Conservation (phyloP, 495 filamentous ascomycete species). For the Copromyces sp. region DNA sequence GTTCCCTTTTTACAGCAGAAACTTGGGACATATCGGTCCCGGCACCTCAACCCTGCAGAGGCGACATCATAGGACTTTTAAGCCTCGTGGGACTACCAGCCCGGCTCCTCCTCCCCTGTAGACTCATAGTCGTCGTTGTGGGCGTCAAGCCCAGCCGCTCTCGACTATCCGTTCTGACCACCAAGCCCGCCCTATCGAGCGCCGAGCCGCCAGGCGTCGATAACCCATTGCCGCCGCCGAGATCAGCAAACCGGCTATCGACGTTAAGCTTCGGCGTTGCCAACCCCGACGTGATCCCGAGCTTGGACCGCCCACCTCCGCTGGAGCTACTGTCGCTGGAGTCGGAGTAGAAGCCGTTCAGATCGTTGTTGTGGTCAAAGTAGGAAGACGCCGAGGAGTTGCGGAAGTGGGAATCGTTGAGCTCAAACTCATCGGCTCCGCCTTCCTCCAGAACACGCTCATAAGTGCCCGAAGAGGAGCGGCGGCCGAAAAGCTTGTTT, state of each 20-base stretch:
- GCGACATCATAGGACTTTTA: conserved; percentile 52
- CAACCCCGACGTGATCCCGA: conserved; percentile 49
- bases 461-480: conserved; percentile 41
- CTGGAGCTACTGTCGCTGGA: conserved; percentile 29
- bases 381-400: conserved; percentile 16
- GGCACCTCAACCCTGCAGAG: conserved; percentile 29
- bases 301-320: conserved; percentile 10
- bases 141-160: conserved; percentile 50
- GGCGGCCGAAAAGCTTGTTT: conserved; percentile 46
- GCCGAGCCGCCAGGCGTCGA: conserved; percentile 34
- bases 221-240: conserved; percentile 35
- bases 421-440: conserved; percentile 55
- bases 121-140: conserved; percentile 29
- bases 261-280: conserved; percentile 58
- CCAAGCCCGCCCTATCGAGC: conserved; percentile 64
- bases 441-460: conserved; percentile 83
- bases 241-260: conserved; percentile 11
- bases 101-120: conserved; percentile 46
- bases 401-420: conserved; percentile 44
- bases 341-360: conserved; percentile 46
- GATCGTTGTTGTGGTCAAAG: conserved; percentile 39
- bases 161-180: conserved; percentile 69
- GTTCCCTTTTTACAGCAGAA: background rate
- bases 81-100: conserved; percentile 53
- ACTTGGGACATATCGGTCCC: background rate